Percentiles rank a stretch among this genome's conserved stretches.
Evolutionary conservation across 257 asterid species (phyloP).

Genomic region (Solanum rostratum): DNA sequence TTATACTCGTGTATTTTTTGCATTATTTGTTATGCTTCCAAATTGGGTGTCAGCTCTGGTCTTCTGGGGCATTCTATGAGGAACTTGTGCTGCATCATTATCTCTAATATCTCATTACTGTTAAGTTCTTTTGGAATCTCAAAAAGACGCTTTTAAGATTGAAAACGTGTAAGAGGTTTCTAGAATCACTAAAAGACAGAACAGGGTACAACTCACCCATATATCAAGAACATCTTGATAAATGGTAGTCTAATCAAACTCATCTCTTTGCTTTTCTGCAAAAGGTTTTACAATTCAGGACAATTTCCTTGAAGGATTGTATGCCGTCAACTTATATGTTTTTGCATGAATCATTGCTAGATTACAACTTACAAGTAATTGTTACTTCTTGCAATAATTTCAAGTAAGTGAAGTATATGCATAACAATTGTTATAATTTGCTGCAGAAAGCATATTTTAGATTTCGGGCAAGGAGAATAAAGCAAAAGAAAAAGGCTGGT

Average conservation of each 20-base stretch:
- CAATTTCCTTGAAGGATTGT: background rate
- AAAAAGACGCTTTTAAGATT: background rate
- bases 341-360: background rate
- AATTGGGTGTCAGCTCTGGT: background rate
- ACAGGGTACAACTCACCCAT: background rate
- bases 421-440: background rate
- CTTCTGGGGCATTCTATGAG: background rate
- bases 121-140: background rate
- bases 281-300: background rate
- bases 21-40: background rate
- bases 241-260: background rate
- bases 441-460: conserved; percentile 67
- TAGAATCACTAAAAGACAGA: background rate
- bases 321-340: background rate
- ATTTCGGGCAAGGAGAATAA: conserved; percentile 33
- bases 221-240: background rate
- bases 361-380: background rate
- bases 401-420: background rate
- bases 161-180: background rate
- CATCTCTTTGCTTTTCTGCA: background rate
- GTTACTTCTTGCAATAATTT: background rate
- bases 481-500: conserved; percentile 49
- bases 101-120: background rate
- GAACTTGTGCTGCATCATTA: background rate
- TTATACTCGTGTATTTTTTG: background rate